A percentile compares a stretch with the other conserved stretches of the same genome.
Conservation (phyloP, 2,329 filamentous ascomycete species). For the Orbilia ellipsospora region DNA sequence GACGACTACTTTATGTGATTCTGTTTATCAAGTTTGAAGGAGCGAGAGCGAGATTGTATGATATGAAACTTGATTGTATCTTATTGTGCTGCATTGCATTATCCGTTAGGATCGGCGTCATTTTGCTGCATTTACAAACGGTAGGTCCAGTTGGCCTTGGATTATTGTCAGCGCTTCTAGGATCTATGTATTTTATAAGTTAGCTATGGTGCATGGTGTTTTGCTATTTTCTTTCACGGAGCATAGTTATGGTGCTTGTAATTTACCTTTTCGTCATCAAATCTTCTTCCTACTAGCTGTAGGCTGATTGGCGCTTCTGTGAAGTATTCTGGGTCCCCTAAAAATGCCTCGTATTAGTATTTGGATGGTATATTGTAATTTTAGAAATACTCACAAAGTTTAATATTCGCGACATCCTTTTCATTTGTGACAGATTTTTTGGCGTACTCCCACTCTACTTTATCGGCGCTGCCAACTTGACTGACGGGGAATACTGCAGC, state of each 20-base stretch:
- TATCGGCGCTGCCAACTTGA: slow-evolving; percentile 65
- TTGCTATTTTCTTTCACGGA: background rate
- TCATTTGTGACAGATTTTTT: slow-evolving; percentile 8
- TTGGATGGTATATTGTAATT: background rate
- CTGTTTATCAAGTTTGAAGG: background rate
- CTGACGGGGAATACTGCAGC: slow-evolving; percentile 71
- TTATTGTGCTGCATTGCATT: too few relatives aligned
- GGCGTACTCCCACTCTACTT: slow-evolving; percentile 28
- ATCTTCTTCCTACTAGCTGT: slow-evolving; percentile 62
- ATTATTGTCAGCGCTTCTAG: slow-evolving; percentile 43
- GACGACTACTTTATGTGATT: slow-evolving; percentile 9
- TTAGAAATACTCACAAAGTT: slow-evolving; percentile 31
- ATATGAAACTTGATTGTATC: background rate
- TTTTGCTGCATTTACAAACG: slow-evolving; percentile 28
- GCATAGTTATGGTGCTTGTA: background rate
- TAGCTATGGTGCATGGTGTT: too few relatives aligned
- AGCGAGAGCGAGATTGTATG: background rate
- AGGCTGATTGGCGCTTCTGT: slow-evolving; percentile 63
- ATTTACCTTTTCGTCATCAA: slow-evolving; percentile 59
- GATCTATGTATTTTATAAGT: slow-evolving; percentile 11
- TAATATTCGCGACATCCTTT: slow-evolving; percentile 35
- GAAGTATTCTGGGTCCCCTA: slow-evolving; percentile 60
- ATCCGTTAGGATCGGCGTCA: background rate
- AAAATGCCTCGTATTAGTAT: background rate
- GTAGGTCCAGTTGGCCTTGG: slow-evolving; percentile 25